Base-by-base conservation (phyloP, 2,329 filamentous ascomycete genomes). In the Epichloe coenophiala region DNA sequence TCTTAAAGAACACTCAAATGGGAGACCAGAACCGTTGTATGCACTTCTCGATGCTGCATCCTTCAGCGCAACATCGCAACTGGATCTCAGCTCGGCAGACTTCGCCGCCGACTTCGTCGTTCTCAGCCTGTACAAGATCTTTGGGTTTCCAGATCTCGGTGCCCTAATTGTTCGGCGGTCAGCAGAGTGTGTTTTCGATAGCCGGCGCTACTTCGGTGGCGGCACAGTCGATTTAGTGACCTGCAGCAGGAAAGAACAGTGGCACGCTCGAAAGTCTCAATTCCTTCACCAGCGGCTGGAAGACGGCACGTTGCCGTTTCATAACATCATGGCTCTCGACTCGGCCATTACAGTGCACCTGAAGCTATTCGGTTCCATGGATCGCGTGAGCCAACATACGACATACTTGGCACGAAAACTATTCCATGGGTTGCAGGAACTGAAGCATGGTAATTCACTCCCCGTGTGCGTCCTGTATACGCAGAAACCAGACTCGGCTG, bases 81-180 rank as follows among this genome's bases (percentile, higher is more conserved):
- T 97, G 6, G 78, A 94, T 60, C 70, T 97, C 2, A 72, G 78
- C 50, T 69, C 86, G 57, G 58, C 74, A 0, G 68, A 71, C 0
- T 62, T 68, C 1, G 81, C 84, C 0, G 86, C 91, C 1, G 91
- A 97, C 63, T 97, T 97, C 57, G 84, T 80, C 0, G 85, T 88
- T 0, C 61, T 97, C 41, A 96, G 90, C 65, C 81, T 97, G 56
- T 94, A 96, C 70, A 98, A 97, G 65, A 90, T 96, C n/a, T 97
- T 97, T 64, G 91, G 93, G 1, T 96, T 96, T 56, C 91, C 91
- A 0, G 88, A 97, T 62, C 72, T 97, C 2, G 91, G 91, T 2
- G 89, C 83, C 1, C 68, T 98, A 52, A 81, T 97, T 33, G 81
- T 97, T 12, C 81, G 85, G 41, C 89, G 87, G 58, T 74, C 78